phyloP scores from a whole-genome alignment of 1,284 basidiomycete genomes.

The Termitomyces sp. region DNA sequence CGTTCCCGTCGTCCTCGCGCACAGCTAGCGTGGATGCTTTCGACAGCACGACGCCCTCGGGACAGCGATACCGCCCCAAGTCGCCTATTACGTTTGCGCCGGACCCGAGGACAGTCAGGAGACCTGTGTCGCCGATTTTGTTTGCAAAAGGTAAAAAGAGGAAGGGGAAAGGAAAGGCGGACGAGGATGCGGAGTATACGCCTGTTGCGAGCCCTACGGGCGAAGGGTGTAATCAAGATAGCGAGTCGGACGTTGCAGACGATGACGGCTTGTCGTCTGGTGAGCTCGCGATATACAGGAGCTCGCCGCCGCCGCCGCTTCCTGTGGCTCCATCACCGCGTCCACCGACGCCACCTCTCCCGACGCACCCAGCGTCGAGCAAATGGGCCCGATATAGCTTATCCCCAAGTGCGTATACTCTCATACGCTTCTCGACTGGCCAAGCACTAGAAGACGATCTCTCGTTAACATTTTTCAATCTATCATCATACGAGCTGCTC shows the following conservation, averaged over 20 bases:
- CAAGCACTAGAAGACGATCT: conserved; percentile 63
- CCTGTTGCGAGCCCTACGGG: conserved; percentile 5
- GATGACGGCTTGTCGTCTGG: conserved; percentile 13
- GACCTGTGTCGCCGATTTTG: conserved; percentile 54
- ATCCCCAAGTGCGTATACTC: conserved; percentile 31
- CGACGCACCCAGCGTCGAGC: neutral
- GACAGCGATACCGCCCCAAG: conserved; percentile 14
- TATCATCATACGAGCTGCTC: conserved; percentile 57
- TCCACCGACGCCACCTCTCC: conserved; percentile 1
- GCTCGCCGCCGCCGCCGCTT: neutral
- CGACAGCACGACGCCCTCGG: neutral
- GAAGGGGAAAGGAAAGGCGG: neutral
- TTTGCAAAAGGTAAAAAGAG: conserved; percentile 35
- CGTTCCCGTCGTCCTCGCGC: conserved; percentile 6
- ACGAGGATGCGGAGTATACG: conserved; percentile 12
- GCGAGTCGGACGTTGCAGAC: conserved; percentile 23
- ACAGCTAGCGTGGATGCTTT: conserved; percentile 12
- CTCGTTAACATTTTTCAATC: conserved; percentile 48
- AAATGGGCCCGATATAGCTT: conserved; percentile 15
- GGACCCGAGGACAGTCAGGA: conserved; percentile 27
- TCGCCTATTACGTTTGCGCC: conserved; percentile 37
- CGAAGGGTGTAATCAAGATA: conserved; percentile 29
- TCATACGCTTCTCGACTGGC: conserved; percentile 62
- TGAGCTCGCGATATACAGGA: conserved; percentile 1
- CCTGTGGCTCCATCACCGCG: conserved; percentile 4